Evolutionary conservation across 495 filamentous ascomycete species (phyloP).

Genomic region (Penicillium goetzii): DNA sequence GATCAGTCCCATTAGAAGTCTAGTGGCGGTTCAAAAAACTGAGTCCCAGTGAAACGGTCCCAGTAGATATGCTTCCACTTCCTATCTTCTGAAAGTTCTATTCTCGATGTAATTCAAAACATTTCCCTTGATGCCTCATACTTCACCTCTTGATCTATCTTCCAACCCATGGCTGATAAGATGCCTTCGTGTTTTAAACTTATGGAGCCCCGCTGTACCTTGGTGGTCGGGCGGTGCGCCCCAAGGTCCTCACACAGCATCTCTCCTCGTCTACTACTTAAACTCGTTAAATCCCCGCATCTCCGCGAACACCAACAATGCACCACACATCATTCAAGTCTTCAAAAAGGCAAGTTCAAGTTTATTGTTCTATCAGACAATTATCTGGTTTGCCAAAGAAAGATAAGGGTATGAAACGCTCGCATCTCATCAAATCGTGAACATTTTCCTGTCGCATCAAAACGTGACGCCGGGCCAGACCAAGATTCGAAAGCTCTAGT

Average conservation of each 20-base stretch:
- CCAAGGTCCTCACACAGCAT: not conserved
- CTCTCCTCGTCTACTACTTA: not conserved
- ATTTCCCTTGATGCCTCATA: no score
- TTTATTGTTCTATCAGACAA: constrained; percentile 10
- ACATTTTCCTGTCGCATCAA: not conserved
- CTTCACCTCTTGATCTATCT: no score
- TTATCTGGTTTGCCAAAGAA: constrained; percentile 6
- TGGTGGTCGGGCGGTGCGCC: not conserved
- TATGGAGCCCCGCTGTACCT: not conserved
- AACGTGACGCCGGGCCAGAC: not conserved
- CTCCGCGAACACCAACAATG: not conserved
- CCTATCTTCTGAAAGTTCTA: no score
- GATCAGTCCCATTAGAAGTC: no score
- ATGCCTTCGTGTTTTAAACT: no score
- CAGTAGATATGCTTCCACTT: no score
- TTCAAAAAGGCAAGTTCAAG: not conserved
- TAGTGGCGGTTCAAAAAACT: no score
- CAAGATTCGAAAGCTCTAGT: constrained; percentile 40
- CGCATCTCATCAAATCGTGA: constrained; percentile 6
- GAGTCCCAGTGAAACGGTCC: no score
- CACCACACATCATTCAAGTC: not conserved
- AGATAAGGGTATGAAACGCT: constrained; percentile 1
- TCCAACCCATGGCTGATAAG: no score
- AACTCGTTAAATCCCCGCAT: not conserved
- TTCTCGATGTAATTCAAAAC: no score